Base-by-base conservation (phyloP, 805 yeast species). In the Vanderwaltozyma verrucispora region DNA sequence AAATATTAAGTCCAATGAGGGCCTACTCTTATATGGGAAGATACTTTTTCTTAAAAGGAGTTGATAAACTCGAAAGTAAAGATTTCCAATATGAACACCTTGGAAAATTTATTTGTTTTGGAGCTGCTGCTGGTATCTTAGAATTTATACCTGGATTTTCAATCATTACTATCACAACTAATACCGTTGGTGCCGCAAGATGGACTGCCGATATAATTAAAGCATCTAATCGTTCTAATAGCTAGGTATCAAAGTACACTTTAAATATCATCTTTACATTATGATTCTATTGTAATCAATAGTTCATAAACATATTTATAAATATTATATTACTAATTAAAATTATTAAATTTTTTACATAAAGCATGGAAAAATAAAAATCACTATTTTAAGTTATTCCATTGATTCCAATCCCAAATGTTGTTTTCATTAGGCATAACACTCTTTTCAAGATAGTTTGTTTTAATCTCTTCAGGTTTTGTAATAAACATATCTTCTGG, bases 131-230 rank as follows among this genome's bases (percentile, higher is more conserved):
- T 1, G 64, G 69, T 24, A 20, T 68, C 1, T 50, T 79, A 27
- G 84, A 77, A 46, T 57, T 65, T 42, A 57, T 75, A 10, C 85
- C 86, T 1, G 42, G 74, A 17, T 39, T 75, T 2, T 70, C 74
- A 24, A 59, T 74, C 11, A 57, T 75, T 26, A 75, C 79, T 41
- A 63, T 69, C 45, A 71, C 74, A 43, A 74, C 84, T 9, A 74
- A 75, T 53, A 68, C 69, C 2, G 61, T 73, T 3, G 85, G 81
- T 5, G 77, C 77, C 10, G 83, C 84, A 1, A 53, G 75, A 32
- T 79, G 85, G 85, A 76, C 30, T 12, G 29, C 29, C 14, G 2
- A 11, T 1, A 36, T 36, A 12, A 36, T 36, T 3, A 18, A 36
- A 27, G 21, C 27, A 27, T 21, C 25, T 2, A 15, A 35, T n/a